Conservation (phyloP, 345 rosid genomes). For the Eucalyptus polybractea region DNA sequence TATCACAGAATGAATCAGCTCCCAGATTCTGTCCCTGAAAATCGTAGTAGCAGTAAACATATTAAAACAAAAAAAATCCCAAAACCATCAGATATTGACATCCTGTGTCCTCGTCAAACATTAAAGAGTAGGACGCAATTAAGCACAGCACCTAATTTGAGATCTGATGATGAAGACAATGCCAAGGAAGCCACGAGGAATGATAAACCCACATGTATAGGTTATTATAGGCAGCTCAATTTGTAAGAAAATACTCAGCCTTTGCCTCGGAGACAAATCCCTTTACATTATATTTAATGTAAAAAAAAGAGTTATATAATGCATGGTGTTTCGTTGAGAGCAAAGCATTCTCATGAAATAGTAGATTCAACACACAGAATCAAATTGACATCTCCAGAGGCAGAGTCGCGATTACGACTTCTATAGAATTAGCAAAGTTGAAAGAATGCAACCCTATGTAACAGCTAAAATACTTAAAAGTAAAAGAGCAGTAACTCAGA, state of each 20-base stretch:
- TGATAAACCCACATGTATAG: too few relatives aligned
- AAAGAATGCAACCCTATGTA: not conserved
- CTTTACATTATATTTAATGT: not conserved
- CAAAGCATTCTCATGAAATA: not conserved
- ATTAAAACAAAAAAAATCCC: not conserved
- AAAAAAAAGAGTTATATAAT: not conserved
- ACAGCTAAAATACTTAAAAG: not conserved
- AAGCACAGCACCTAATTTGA: not conserved
- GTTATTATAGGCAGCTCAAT: not conserved
- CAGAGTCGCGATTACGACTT: not conserved
- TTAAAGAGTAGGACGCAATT: not conserved
- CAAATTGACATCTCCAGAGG: not conserved
- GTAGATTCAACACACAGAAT: not conserved
- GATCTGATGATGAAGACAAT: not conserved
- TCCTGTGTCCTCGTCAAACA: not conserved
- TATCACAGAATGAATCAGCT: not conserved
- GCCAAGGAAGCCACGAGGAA: not conserved
- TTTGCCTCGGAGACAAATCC: not conserved
- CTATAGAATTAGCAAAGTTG: not conserved
- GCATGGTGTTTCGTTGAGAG: not conserved
- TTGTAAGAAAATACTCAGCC: not conserved
- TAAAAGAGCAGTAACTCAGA: not conserved
- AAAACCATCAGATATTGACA: not conserved
- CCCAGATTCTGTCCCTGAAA: conserved; percentile 18
- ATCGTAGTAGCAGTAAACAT: not conserved